phyloP scores from a whole-genome alignment of 2,329 filamentous ascomycete species.

The Diaporthe velutina region DNA sequence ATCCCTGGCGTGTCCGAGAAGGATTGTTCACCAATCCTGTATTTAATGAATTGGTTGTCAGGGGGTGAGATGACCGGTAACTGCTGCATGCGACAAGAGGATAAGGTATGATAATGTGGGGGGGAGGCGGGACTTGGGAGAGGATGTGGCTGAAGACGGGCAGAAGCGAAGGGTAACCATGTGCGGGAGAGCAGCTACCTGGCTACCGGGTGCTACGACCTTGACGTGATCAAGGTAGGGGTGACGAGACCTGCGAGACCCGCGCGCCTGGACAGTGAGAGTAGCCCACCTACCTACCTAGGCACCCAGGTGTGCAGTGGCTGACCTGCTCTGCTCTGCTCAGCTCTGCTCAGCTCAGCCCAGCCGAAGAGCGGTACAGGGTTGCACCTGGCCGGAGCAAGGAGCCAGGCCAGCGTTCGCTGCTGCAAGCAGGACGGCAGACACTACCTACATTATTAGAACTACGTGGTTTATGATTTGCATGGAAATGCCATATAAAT shows the following conservation, averaged over 20 bases:
- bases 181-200: conserved; percentile 12
- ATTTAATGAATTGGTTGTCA: conserved; percentile 12
- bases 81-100: conserved; percentile 30
- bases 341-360: neutral
- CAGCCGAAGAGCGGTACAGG: neutral
- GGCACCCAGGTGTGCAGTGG: no score
- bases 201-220: conserved; percentile 4
- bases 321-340: neutral
- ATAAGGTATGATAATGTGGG: conserved; percentile 27
- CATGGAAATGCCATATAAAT: neutral
- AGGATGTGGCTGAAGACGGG: conserved; percentile 27
- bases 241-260: neutral
- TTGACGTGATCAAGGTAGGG: neutral
- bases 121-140: conserved; percentile 16
- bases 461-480: neutral
- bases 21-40: conserved; percentile 10
- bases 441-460: neutral
- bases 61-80: conserved; percentile 9
- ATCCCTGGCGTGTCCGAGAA: conserved; percentile 10
- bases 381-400: neutral
- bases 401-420: neutral
- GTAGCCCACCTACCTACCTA: no score
- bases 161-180: conserved; percentile 19
- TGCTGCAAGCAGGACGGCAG: neutral
- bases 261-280: neutral